Base-by-base conservation (phyloP, 129 eudicot species). In the Cynara cardunculus region DNA sequence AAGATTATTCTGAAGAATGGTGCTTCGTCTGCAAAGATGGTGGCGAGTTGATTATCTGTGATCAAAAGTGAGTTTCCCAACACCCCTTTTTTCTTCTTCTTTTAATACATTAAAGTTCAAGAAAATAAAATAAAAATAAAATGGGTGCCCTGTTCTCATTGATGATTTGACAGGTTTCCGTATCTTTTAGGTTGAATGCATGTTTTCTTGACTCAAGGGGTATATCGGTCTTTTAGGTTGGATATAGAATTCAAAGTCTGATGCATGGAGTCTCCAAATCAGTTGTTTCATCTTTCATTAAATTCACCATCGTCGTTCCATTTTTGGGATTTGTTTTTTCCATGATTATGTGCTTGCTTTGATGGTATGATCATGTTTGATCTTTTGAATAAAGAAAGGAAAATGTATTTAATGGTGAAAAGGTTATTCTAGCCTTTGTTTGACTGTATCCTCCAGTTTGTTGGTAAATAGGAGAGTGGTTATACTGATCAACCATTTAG, bases 1-100 rank as follows among this genome's bases (percentile, higher is more conserved):
- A 89, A 73, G 90, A 84, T 70, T 69, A 84, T 18, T 79, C 81
- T 32, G 98, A 94, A 73, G 89, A 89, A 27, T 94, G 97, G 97
- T 94, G 98, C 61, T 94, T 94, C 62, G 64, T 32, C 0, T 94
- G 97, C 82, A 91, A 94, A 82, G 98, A 94, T 72, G 98, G 98
- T 41, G 98, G 98, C 16, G 72, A 67, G 0, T 44, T 94, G 34
- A 65, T 83, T 0, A 82, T 91, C 6, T 94, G 98, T 46, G 98
- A 94, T 11, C 85, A 88, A 84, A 87, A 83, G 98, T 93, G 72
- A 78, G 90, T 81, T 27, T 75, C 67, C 71, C 3, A 30, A 25
- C 28, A 24, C 67, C n/a, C n/a, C n/a, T n/a, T n/a, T n/a, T n/a
- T n/a, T n/a, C n/a, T n/a, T 21, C 1, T 28, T 73, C 78, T 3